Evolutionary conservation across 768 basidiomycete genomes (phyloP), one percentile per base, ranked within the genome.

Genomic region (Leccinum subtestaceum): DNA sequence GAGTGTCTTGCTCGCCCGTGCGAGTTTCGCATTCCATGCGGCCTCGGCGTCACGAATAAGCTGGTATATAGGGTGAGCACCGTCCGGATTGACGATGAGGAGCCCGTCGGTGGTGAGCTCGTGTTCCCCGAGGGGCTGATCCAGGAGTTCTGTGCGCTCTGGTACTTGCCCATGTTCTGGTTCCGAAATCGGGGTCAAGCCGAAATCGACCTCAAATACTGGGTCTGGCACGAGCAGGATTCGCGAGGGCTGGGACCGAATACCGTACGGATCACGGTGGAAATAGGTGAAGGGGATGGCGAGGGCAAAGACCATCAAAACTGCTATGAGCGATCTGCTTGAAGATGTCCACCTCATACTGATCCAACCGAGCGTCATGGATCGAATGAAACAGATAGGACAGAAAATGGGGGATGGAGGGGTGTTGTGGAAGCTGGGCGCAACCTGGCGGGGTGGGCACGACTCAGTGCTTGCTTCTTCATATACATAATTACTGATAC

Each of bases 51-150:
- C 60, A 29, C 59, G 61, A 15, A 80, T 77, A 25, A 82, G 67
- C 45, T 76, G 74, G 51, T 74, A 73, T n/a, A 82, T 77, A 1
- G 80, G 81, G 61, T 82, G 79, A 1, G 70, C 63, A 0, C 73
- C 76, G 5, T 70, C 48, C 0, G 70, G 70, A 49, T 78, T 73
- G 60, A 75, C 74, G 21, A 70, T 48, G 9, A 78, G 65, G 23
- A 75, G 57, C 1, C 77, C 77, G 27, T 73, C 68, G 1, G 59
- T n/a, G 2, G 67, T 59, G 29, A 65, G 58, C 1, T 53, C 59
- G 51, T 77, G 75, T 7, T 40, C 19, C 7, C 52, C 65, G 4
- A 65, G 59, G 2, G 32, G 46, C 15, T 7, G 9, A 21, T 6
- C 1, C 10, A 12, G 38, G 2, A 11, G 19, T 19, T 59, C 27